Percentiles rank a stretch among this genome's conserved stretches.
Conservation (phyloP, 179 eudicot genomes). For the Silene coronaria region DNA sequence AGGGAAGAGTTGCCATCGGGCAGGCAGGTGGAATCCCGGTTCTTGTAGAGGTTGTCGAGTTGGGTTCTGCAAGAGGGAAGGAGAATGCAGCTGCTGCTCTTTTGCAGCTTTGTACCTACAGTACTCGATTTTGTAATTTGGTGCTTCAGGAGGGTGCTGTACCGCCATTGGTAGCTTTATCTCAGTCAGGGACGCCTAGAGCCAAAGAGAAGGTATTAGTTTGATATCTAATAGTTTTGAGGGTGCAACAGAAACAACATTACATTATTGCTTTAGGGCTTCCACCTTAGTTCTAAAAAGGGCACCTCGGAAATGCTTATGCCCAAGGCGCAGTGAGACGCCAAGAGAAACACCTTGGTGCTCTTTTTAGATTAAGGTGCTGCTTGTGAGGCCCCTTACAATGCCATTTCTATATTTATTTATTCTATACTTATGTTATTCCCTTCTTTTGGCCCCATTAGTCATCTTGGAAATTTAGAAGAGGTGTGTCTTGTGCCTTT, state of each 20-base stretch:
- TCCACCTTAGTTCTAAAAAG: not conserved
- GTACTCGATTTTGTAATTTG: constrained; percentile 40
- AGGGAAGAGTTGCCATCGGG: constrained; percentile 52
- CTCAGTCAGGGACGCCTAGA: constrained; percentile 56
- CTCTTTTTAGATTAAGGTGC: not conserved
- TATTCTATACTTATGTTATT: not conserved
- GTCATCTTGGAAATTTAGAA: no score
- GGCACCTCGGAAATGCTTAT: not conserved
- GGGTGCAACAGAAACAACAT: not conserved
- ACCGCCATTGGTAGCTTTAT: constrained; percentile 54
- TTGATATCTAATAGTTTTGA: not conserved
- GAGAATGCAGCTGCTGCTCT: constrained; percentile 70
- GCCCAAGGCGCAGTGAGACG: not conserved
- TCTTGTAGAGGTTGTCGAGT: constrained; percentile 55
- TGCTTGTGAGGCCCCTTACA: not conserved
- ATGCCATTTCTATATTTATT: not conserved
- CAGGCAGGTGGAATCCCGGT: constrained; percentile 51
- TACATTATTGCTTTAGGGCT: not conserved
- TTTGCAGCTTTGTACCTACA: constrained; percentile 49
- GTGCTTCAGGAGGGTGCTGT: constrained; percentile 57
- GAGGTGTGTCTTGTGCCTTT: not conserved
- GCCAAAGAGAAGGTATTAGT: constrained; percentile 54
- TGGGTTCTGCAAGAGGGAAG: constrained; percentile 61
- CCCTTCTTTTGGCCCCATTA: not conserved
- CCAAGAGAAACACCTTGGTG: not conserved